Evolutionary conservation across 2,329 filamentous ascomycete species (phyloP).

Genomic region (Colletotrichum spinosum): DNA sequence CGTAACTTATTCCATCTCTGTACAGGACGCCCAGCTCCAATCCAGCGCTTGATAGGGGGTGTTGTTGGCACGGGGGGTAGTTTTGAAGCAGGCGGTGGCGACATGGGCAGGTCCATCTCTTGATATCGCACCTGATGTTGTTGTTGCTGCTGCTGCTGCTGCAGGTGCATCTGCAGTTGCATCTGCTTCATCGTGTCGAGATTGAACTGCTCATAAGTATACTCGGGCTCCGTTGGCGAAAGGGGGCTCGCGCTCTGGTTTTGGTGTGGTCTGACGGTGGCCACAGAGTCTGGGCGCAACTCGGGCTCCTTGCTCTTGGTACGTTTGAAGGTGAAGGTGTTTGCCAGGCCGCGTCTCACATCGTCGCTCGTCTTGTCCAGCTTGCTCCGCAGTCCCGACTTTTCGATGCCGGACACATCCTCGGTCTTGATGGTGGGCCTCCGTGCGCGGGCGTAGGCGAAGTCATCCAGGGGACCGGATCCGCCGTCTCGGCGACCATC

Average conservation of each 20-base stretch:
- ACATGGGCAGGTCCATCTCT: slow-evolving; percentile 32
- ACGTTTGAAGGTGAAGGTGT: slow-evolving; percentile 63
- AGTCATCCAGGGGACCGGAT: slow-evolving; percentile 53
- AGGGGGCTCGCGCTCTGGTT: slow-evolving; percentile 6
- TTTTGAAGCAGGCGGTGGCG: slow-evolving; percentile 39
- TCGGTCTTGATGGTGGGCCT: slow-evolving; percentile 59
- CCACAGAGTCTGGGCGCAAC: slow-evolving; percentile 50
- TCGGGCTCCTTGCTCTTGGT: slow-evolving; percentile 56
- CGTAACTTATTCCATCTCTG: slow-evolving; percentile 68
- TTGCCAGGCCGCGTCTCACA: slow-evolving; percentile 64
- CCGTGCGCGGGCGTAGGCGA: slow-evolving; percentile 56
- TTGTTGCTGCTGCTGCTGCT: slow-evolving; percentile 17
- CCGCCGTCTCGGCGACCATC: slow-evolving; percentile 47
- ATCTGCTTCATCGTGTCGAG: slow-evolving; percentile 31
- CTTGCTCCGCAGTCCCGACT: slow-evolving; percentile 62
- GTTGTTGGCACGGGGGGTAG: slow-evolving; percentile 42
- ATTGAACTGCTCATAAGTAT: slow-evolving; percentile 37
- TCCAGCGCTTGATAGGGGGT: slow-evolving; percentile 64
- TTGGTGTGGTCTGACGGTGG: slow-evolving; percentile 48
- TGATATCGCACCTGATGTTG: slow-evolving; percentile 33
- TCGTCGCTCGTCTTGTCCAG: slow-evolving; percentile 68
- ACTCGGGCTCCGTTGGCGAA: slow-evolving; percentile 35
- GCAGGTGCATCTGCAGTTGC: slow-evolving; percentile 29
- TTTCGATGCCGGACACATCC: slow-evolving; percentile 66
- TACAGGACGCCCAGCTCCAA: slow-evolving; percentile 60